These are phyloP conservation scores for Polychytrium aggregatum DNA, from an alignment of 192 early-diverging fungal species.

Conservation along the genomic window DNA sequence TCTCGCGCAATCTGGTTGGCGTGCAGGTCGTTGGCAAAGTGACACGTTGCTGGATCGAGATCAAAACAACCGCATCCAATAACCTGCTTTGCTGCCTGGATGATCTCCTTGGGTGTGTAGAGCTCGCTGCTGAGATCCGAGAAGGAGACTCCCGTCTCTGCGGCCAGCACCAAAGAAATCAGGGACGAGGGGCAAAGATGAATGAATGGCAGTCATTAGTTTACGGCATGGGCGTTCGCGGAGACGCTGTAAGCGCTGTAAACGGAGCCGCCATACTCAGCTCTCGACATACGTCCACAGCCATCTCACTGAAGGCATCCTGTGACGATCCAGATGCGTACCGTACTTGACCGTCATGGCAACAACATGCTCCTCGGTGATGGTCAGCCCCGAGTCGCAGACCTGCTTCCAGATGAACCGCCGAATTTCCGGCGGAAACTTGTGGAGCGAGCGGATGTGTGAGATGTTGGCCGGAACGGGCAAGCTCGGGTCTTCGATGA, in stretches of 20 bases:
- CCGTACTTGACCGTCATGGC: slow-evolving; percentile 30
- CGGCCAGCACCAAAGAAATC: no score
- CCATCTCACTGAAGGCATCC: no score
- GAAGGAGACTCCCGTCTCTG: slow-evolving; percentile 26
- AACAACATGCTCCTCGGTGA: slow-evolving; percentile 31
- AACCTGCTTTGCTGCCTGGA: slow-evolving; percentile 17
- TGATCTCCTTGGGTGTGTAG: slow-evolving; percentile 28
- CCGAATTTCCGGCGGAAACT: slow-evolving; percentile 23
- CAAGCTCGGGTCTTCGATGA: slow-evolving; percentile 23
- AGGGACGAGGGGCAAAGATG: no score
- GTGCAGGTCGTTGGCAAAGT: slow-evolving; percentile 26
- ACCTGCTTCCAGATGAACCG: slow-evolving; percentile 27
- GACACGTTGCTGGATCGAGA: slow-evolving; percentile 22
- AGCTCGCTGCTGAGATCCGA: slow-evolving; percentile 27
- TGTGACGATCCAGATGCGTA: no score
- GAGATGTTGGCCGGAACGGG: slow-evolving; percentile 34
- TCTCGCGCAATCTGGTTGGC: slow-evolving; percentile 8
- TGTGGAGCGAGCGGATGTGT: slow-evolving; percentile 32
- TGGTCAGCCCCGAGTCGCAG: slow-evolving; percentile 15
- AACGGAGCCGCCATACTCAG: no score
- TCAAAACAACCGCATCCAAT: slow-evolving; percentile 16
- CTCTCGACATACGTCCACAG: no score
- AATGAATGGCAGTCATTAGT: no score
- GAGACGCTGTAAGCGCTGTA: no score
- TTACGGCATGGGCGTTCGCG: no score